phyloP scores from a whole-genome alignment of 352 stramenopile species.

The Phytophthora palmivora region DNA sequence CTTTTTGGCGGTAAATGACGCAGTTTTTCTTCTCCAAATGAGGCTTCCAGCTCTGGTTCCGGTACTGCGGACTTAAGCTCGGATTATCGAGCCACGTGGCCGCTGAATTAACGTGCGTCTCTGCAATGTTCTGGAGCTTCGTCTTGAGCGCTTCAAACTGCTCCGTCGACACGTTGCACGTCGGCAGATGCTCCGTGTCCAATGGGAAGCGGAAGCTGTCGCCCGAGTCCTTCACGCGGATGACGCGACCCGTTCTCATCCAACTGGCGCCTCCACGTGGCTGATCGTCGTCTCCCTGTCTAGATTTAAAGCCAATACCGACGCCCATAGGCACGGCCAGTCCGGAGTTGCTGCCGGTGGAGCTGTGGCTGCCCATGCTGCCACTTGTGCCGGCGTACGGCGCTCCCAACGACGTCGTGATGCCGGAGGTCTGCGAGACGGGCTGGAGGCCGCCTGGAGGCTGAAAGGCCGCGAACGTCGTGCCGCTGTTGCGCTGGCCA shows the following conservation, averaged over 20 bases:
- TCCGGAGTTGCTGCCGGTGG: conserved; percentile 26
- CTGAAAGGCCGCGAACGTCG: conserved; percentile 49
- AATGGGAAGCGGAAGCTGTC: conserved; percentile 78
- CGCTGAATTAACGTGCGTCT: conserved; percentile 47
- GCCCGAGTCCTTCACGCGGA: conserved; percentile 76
- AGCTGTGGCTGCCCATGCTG: conserved; percentile 38
- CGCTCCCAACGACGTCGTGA: conserved; percentile 18
- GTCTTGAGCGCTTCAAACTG: conserved; percentile 42
- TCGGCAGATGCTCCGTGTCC: conserved; percentile 64
- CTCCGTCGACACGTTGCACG: conserved; percentile 39
- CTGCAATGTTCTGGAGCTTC: conserved; percentile 44
- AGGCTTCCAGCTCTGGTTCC: conserved; percentile 71
- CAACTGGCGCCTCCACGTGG: conserved; percentile 54
- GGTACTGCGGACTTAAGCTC: conserved; percentile 55
- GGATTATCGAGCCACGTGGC: conserved; percentile 81
- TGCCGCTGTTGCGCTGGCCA: conserved; percentile 44
- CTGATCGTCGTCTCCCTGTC: conserved; percentile 44
- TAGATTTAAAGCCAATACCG: conserved; percentile 28
- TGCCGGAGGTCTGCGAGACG: conserved; percentile 18
- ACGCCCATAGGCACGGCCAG: conserved; percentile 38
- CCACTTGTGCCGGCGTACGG: conserved; percentile 38
- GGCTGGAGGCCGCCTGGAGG: conserved; percentile 32
- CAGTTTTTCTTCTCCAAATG: conserved; percentile 78
- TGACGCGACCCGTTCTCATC: conserved; percentile 75
- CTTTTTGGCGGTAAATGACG: conserved; percentile 69